A percentile compares a stretch with the other conserved stretches of the same genome.
phyloP scores from a whole-genome alignment of 768 basidiomycete genomes.

The Rhodotorula toruloides region DNA sequence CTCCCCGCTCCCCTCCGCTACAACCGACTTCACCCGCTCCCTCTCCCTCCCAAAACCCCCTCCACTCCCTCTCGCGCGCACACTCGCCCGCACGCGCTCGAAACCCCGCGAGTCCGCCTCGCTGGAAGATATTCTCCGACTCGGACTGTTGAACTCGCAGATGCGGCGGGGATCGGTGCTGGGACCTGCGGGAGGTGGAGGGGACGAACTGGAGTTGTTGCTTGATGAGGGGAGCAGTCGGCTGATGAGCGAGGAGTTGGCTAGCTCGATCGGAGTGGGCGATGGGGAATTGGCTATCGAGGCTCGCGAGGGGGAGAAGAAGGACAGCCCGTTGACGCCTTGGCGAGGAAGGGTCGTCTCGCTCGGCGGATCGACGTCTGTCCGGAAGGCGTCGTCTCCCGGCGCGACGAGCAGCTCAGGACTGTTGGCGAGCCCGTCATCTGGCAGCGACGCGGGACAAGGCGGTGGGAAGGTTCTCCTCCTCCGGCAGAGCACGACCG shows the following conservation, averaged over 20 bases:
- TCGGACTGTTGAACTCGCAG: neutral
- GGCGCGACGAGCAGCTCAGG: neutral
- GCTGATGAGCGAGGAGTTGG: constrained; percentile 10
- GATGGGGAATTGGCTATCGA: neutral
- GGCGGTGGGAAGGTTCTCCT: neutral
- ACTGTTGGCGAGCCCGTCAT: neutral
- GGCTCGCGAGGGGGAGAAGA: neutral
- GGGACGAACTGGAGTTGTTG: constrained; percentile 1
- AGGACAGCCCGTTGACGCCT: neutral
- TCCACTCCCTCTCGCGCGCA: constrained; percentile 1
- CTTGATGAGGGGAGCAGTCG: constrained; percentile 10
- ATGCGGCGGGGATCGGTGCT: neutral
- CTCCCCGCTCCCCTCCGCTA: neutral
- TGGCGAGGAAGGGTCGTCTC: constrained; percentile 11
- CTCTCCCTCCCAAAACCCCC: neutral
- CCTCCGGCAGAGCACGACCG: constrained; percentile 4
- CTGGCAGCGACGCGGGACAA: neutral
- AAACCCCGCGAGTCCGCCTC: constrained; percentile 2
- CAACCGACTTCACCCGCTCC: neutral
- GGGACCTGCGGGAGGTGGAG: neutral
- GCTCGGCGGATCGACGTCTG: neutral
- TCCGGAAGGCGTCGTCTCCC: neutral
- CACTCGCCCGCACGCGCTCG: neutral
- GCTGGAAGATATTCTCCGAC: constrained; percentile 12
- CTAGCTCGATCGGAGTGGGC: neutral